phyloP scores from a whole-genome alignment of 805 yeast species.

The Yamadazyma kitorensis region DNA sequence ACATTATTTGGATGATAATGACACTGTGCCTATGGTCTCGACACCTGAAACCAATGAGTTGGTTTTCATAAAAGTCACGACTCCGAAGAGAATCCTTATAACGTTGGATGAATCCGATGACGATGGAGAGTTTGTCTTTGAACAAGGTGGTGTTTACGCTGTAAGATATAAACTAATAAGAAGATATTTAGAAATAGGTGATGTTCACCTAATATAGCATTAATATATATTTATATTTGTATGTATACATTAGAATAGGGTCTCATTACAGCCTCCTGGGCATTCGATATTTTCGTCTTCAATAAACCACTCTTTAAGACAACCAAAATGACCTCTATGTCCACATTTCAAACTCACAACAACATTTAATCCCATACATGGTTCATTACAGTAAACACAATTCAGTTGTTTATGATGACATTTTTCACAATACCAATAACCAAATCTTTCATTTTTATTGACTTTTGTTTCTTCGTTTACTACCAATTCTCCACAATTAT shows the following conservation, averaged over 20 bases:
- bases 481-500: constrained; percentile 56
- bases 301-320: constrained; percentile 75
- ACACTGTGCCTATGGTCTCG: constrained; percentile 66
- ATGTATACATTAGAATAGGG: constrained; percentile 6
- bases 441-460: constrained; percentile 38
- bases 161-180: constrained; percentile 55
- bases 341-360: constrained; percentile 68
- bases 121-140: constrained; percentile 54
- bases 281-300: constrained; percentile 65
- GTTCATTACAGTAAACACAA: constrained; percentile 78
- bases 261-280: constrained; percentile 68
- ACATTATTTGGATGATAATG: constrained; percentile 72
- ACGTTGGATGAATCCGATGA: constrained; percentile 12
- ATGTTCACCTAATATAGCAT: constrained; percentile 31
- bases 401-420: constrained; percentile 60
- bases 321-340: constrained; percentile 80
- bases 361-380: constrained; percentile 69
- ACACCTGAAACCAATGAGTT: constrained; percentile 74
- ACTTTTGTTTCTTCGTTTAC: constrained; percentile 56
- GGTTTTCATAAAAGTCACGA: constrained; percentile 63
- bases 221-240: not conserved
- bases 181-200: constrained; percentile 34
- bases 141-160: constrained; percentile 68
- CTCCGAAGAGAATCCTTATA: constrained; percentile 25
- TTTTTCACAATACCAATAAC: constrained; percentile 82